phyloP scores from a whole-genome alignment of 2,329 filamentous ascomycete genomes.

The Leptoxyphium fumago region DNA sequence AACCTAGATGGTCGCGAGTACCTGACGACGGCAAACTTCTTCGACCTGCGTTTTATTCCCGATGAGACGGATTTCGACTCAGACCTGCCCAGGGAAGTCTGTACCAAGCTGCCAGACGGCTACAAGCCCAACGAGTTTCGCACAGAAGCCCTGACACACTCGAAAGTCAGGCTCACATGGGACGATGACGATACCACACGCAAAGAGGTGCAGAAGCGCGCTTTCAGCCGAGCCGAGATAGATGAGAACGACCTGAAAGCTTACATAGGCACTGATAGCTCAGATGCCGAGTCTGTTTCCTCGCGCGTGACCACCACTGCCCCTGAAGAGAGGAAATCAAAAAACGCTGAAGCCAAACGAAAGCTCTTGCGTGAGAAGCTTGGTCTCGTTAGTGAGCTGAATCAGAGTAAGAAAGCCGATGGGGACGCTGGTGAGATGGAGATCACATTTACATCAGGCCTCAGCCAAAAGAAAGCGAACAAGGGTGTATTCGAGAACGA shows the following conservation, averaged over 20 bases:
- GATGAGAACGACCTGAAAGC: conserved; percentile 89
- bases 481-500: conserved; percentile 51
- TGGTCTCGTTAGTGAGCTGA: conserved; percentile 50
- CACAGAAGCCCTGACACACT: conserved; percentile 87
- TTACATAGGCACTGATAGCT: conserved; percentile 78
- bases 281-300: conserved; percentile 22
- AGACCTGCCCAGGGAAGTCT: conserved; percentile 66
- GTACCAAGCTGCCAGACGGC: conserved; percentile 55
- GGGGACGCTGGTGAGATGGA: conserved; percentile 83
- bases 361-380: conserved; percentile 70
- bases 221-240: conserved; percentile 67
- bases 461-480: conserved; percentile 21
- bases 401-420: conserved; percentile 25
- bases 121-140: conserved; percentile 92
- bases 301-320: conserved; percentile 13
- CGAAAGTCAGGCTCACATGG: conserved; percentile 95
- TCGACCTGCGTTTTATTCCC: conserved; percentile 80
- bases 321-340: conserved; percentile 12
- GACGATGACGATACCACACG: conserved; percentile 77
- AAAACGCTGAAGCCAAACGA: conserved; percentile 46
- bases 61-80: conserved; percentile 81
- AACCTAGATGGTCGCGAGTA: conserved; percentile 90
- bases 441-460: conserved; percentile 47
- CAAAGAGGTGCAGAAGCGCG: conserved; percentile 76
- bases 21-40: conserved; percentile 88